Evolutionary conservation across 495 filamentous ascomycete species (phyloP).

Genomic region (Aspergillus haitiensis): DNA sequence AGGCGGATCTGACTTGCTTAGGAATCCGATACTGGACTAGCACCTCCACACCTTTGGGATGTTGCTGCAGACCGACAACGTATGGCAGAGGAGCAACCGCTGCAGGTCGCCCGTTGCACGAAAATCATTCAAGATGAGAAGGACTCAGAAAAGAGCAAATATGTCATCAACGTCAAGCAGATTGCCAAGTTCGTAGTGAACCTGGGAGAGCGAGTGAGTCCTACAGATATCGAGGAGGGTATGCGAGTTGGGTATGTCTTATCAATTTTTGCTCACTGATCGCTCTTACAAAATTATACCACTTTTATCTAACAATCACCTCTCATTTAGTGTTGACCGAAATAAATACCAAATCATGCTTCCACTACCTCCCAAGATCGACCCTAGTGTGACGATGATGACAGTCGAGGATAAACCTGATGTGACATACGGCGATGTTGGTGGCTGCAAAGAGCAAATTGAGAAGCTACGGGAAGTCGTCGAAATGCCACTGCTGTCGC

Average conservation of each 20-base stretch:
- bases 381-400: constrained; percentile 99
- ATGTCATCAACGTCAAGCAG: constrained; percentile 99
- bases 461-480: constrained; percentile 98
- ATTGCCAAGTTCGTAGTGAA: constrained; percentile 99
- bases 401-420: constrained; percentile 99
- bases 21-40: constrained; percentile 98
- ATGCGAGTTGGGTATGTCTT: constrained; percentile 83
- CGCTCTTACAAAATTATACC: not conserved
- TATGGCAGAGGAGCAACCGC: constrained; percentile 95
- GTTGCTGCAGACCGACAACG: constrained; percentile 95
- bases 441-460: constrained; percentile 98
- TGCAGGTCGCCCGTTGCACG: constrained; percentile 96
- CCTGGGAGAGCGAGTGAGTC: constrained; percentile 92
- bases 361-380: constrained; percentile 97
- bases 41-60: constrained; percentile 98
- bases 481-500: constrained; percentile 94
- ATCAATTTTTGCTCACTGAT: not conserved
- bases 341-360: constrained; percentile 99
- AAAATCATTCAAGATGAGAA: constrained; percentile 99
- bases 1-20: constrained; percentile 41
- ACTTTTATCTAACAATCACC: constrained; percentile 19
- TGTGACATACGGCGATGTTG: constrained; percentile 98
- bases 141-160: constrained; percentile 97
- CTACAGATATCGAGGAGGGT: constrained; percentile 98
- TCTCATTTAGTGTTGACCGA: constrained; percentile 73